These are phyloP conservation scores for Globisporangium okanoganense DNA, from an alignment of 352 stramenopile genomes.

Conservation along the genomic window DNA sequence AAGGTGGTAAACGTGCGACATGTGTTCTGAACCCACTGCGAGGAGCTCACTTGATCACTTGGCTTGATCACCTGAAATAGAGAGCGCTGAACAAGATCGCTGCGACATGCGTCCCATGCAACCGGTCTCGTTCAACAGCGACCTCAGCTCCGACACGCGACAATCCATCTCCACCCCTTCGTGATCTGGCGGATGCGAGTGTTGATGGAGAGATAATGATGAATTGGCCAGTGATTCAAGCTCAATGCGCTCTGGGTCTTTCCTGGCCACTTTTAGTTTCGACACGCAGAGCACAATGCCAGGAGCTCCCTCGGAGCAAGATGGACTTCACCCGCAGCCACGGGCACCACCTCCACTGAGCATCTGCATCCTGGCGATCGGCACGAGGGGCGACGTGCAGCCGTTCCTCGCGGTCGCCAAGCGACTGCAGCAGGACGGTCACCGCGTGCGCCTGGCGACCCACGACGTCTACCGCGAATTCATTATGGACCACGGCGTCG, in stretches of 20 bases:
- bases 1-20: no score
- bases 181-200: not conserved
- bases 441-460: conserved; percentile 90
- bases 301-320: not conserved
- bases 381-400: conserved; percentile 85
- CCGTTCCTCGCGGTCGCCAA: conserved; percentile 86
- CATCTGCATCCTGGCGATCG: conserved; percentile 89
- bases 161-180: not conserved
- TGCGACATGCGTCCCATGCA: no score
- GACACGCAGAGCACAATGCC: not conserved
- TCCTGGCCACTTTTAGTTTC: not conserved
- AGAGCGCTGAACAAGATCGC: no score
- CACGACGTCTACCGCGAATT: conserved; percentile 87
- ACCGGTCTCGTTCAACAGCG: no score
- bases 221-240: no score
- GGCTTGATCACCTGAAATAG: no score
- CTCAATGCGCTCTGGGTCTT: not conserved
- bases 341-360: conserved; percentile 15
- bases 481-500: conserved; percentile 65
- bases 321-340: not conserved
- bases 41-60: no score
- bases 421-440: conserved; percentile 75
- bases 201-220: not conserved
- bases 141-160: not conserved
- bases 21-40: no score